Conservation (phyloP, 192 early-diverging fungal species). For the Mortierella claussenii region DNA sequence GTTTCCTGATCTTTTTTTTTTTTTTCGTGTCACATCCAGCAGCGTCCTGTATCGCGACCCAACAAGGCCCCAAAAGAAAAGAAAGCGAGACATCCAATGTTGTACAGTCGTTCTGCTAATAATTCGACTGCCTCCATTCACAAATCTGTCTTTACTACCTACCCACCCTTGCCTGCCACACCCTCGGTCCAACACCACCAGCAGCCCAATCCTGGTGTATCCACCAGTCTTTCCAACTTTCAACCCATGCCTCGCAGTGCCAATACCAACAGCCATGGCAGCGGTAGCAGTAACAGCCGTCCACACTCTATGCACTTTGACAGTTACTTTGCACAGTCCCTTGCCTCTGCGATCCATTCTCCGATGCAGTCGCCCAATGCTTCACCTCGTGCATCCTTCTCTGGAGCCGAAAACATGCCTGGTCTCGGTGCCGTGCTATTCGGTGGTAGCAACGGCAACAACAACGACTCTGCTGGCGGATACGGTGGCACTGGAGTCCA, state of each 20-base stretch:
- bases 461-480: neutral
- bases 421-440: neutral
- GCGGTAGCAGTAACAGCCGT: neutral
- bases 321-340: conserved; percentile 13
- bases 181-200: too few relatives aligned
- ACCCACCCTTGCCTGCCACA: conserved; percentile 28
- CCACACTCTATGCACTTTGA: conserved; percentile 25
- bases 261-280: neutral
- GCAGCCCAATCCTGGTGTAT: neutral
- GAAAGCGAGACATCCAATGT: conserved; percentile 5
- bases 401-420: conserved; percentile 15
- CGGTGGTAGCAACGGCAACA: neutral
- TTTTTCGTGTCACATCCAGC: neutral
- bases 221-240: conserved; percentile 20
- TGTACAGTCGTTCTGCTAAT: conserved; percentile 35
- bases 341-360: conserved; percentile 8
- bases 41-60: neutral
- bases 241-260: conserved; percentile 4
- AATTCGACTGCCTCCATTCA: conserved; percentile 25
- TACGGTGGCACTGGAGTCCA: neutral
- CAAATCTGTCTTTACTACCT: conserved; percentile 34
- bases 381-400: conserved; percentile 37
- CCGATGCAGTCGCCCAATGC: conserved; percentile 18
- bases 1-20: conserved; percentile 7
- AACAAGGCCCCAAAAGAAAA: conserved; percentile 16